Percentiles rank a stretch among this genome's conserved stretches.
These are phyloP conservation scores for Fusarium udum DNA, from an alignment of 2,329 filamentous ascomycete species.

Conservation along the genomic window DNA sequence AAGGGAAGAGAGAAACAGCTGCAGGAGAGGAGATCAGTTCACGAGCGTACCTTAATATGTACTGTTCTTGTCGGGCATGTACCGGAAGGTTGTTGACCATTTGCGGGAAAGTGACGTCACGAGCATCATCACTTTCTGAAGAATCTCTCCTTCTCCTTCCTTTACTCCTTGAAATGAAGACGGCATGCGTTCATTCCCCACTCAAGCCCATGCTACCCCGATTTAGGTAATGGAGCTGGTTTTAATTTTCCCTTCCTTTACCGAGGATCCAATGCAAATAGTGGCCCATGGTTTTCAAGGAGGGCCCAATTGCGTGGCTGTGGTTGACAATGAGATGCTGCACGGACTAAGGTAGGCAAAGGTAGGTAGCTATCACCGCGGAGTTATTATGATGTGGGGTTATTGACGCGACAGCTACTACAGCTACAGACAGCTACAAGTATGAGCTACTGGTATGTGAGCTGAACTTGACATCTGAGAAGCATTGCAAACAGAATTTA, in stretches of 20 bases:
- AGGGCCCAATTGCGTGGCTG: conserved; percentile 10
- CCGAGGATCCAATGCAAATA: conserved; percentile 17
- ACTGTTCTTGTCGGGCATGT: background rate
- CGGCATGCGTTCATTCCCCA: conserved; percentile 22
- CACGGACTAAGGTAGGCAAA: background rate
- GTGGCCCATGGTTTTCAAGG: background rate
- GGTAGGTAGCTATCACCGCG: background rate
- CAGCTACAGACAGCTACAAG: background rate
- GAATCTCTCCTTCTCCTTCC: background rate
- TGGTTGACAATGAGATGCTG: conserved; percentile 6
- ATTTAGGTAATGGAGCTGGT: conserved; percentile 8
- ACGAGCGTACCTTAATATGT: conserved; percentile 27
- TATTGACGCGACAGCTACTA: background rate
- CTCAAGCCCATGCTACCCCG: conserved; percentile 6
- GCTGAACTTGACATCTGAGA: background rate
- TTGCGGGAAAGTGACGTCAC: conserved; percentile 37
- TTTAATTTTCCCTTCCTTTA: background rate
- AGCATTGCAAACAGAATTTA: background rate
- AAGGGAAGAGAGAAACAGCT: background rate
- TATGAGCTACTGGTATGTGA: background rate
- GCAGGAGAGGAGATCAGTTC: background rate
- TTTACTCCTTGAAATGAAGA: conserved; percentile 17
- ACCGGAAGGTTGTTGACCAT: background rate
- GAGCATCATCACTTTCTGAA: conserved; percentile 26
- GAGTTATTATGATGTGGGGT: conserved; percentile 1